Conservation (phyloP, 1,139 yeast species). For the Pneumocystis sp. region DNA sequence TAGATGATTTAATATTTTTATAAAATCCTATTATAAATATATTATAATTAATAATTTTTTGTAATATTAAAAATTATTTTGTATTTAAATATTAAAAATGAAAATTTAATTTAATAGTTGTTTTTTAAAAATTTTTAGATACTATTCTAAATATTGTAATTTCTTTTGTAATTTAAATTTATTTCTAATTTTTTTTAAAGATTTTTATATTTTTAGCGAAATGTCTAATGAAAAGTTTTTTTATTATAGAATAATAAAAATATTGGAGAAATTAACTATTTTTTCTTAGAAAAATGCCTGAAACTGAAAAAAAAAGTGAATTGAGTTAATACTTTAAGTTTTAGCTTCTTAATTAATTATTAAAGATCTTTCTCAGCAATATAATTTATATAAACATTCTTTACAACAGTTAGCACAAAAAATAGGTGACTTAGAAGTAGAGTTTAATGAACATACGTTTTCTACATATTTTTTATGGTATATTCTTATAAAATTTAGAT, state of each 20-base stretch:
- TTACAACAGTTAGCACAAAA: slow-evolving; percentile 27
- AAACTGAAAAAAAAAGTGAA: neutral
- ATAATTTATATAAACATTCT: slow-evolving; percentile 27
- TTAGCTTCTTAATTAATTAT: neutral
- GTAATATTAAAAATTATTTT: neutral
- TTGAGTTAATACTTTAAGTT: neutral
- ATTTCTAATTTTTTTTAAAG: no score
- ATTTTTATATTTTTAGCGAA: no score
- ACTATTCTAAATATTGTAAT: neutral
- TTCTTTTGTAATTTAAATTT: no score
- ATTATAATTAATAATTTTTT: neutral
- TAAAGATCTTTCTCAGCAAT: slow-evolving; percentile 29
- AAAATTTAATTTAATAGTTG: neutral
- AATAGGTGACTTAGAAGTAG: slow-evolving; percentile 30
- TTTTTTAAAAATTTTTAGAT: neutral
- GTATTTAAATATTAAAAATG: neutral
- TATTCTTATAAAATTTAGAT: slow-evolving; percentile 15
- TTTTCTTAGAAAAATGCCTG: neutral
- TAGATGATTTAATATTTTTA: neutral
- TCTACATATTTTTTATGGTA: slow-evolving; percentile 10
- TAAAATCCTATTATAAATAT: neutral
- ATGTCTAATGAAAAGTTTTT: neutral
- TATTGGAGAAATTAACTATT: neutral
- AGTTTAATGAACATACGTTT: slow-evolving; percentile 29
- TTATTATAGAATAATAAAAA: neutral